Conservation (phyloP, 768 basidiomycete genomes). For the Cantharellus anzutake region DNA sequence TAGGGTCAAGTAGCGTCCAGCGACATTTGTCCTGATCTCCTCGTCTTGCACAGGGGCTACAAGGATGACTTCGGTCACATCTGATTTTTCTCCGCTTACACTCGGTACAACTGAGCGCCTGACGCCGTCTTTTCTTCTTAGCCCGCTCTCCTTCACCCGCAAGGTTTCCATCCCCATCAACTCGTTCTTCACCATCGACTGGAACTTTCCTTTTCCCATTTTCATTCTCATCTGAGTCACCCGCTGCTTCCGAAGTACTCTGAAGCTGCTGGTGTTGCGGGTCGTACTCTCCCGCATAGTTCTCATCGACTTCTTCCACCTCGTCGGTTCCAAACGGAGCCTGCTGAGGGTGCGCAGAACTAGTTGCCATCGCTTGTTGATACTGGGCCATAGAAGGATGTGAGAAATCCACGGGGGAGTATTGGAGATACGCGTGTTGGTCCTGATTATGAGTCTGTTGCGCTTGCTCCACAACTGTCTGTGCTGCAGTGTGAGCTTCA, state of each 20-base stretch:
- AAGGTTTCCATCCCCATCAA: constrained; percentile 5
- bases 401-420: background rate
- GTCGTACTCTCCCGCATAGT: background rate
- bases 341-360: background rate
- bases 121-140: constrained; percentile 68
- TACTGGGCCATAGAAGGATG: background rate
- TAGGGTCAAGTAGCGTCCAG: constrained; percentile 67
- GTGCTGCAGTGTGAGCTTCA: too few species aligned
- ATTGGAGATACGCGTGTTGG: background rate
- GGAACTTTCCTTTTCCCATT: background rate
- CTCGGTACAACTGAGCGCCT: constrained; percentile 74
- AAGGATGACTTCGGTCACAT: constrained; percentile 72
- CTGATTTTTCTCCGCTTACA: constrained; percentile 79
- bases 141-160: constrained; percentile 22
- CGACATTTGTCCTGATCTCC: constrained; percentile 66
- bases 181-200: background rate
- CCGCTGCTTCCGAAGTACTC: background rate
- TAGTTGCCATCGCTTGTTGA: background rate
- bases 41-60: constrained; percentile 60
- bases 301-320: background rate
- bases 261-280: background rate
- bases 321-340: background rate
- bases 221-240: background rate
- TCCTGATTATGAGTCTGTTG: background rate
- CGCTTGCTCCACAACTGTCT: background rate